Evolutionary conservation across 108 stramenopile species (phyloP).

Genomic region (Nitzschia palea): DNA sequence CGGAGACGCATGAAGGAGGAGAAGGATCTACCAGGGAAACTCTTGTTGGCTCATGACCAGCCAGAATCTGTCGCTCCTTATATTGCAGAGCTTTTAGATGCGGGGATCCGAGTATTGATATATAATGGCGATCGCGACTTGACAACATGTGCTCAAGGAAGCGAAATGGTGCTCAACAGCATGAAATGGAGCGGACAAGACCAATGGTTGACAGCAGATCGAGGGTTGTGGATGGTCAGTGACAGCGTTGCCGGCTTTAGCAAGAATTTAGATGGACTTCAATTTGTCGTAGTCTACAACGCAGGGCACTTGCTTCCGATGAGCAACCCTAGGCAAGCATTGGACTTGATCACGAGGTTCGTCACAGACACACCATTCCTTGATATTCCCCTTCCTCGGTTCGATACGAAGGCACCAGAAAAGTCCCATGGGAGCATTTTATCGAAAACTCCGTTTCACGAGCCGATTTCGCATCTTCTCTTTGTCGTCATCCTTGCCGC

Average conservation of each 20-base stretch:
- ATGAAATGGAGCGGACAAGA: conserved; percentile 66
- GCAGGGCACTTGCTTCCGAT: conserved; percentile 71
- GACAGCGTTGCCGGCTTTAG: conserved; percentile 52
- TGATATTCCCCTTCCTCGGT: conserved; percentile 45
- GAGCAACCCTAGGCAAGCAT: conserved; percentile 47
- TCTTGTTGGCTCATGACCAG: conserved; percentile 52
- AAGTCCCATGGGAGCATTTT: too few relatives aligned
- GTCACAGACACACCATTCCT: conserved; percentile 41
- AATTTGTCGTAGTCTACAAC: conserved; percentile 67
- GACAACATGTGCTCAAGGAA: conserved; percentile 50
- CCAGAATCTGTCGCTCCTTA: conserved; percentile 64
- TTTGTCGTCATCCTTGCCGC: not conserved
- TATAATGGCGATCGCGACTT: conserved; percentile 81
- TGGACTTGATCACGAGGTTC: conserved; percentile 62
- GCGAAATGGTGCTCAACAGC: conserved; percentile 54
- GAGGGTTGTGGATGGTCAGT: conserved; percentile 59
- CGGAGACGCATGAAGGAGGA: conserved; percentile 17
- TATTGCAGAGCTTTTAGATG: conserved; percentile 74
- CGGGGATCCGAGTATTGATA: conserved; percentile 57
- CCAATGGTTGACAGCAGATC: conserved; percentile 40
- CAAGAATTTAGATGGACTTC: conserved; percentile 48
- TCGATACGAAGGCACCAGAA: not conserved
- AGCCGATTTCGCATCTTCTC: conserved; percentile 1
- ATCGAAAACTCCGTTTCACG: not conserved
- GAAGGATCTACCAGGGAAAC: conserved; percentile 21